These are phyloP conservation scores for Curvularia sp. DNA, from an alignment of 2,329 filamentous ascomycete species.

Conservation along the genomic window DNA sequence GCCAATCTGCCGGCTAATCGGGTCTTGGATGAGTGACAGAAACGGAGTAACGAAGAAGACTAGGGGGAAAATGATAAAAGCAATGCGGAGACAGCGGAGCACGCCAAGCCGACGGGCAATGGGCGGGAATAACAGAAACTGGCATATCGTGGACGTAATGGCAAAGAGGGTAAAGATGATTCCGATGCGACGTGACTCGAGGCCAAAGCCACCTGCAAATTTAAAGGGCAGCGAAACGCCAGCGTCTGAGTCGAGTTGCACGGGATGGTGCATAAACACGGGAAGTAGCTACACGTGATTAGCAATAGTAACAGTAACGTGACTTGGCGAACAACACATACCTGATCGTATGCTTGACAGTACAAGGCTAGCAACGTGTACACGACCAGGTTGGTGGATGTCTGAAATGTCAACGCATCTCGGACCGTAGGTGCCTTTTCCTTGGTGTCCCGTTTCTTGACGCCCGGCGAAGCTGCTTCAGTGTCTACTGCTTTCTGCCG, in stretches of 20 bases:
- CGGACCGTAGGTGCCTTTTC: conserved; percentile 51
- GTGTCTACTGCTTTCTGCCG: conserved; percentile 30
- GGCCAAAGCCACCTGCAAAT: conserved; percentile 82
- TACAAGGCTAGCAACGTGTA: conserved; percentile 86
- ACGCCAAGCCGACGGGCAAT: conserved; percentile 77
- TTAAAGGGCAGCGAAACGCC: conserved; percentile 73
- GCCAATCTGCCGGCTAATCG: conserved; percentile 61
- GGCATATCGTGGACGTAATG: conserved; percentile 77
- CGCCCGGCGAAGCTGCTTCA: conserved; percentile 20
- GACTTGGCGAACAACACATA: conserved; percentile 11
- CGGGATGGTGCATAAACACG: conserved; percentile 83
- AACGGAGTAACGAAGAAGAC: conserved; percentile 85
- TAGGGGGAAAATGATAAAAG: conserved; percentile 72
- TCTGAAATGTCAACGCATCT: conserved; percentile 77
- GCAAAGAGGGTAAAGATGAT: conserved; percentile 86
- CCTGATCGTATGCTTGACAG: conserved; percentile 82
- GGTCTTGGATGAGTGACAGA: conserved; percentile 67
- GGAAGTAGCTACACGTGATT: conserved; percentile 65
- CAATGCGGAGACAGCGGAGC: conserved; percentile 73
- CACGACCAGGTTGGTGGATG: conserved; percentile 73
- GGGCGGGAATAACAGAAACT: conserved; percentile 84
- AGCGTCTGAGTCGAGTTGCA: conserved; percentile 60
- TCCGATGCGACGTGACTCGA: conserved; percentile 76
- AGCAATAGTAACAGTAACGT: conserved; percentile 15
- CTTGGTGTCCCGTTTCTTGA: conserved; percentile 11